Evolutionary conservation across 176 grass and related monocot genomes (phyloP).

Genomic region (Tillandsia fasciculata): DNA sequence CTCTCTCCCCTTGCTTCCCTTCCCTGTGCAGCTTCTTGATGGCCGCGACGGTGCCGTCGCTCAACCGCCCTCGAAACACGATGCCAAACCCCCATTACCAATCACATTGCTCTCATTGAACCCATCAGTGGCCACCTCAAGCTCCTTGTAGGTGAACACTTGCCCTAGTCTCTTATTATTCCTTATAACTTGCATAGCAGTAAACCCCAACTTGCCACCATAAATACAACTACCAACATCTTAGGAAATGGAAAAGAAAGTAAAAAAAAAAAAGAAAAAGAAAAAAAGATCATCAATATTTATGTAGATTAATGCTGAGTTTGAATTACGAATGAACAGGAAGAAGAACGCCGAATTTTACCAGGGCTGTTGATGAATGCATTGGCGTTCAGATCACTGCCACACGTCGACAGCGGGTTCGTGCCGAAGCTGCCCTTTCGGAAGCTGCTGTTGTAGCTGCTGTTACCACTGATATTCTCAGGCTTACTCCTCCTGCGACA

Average conservation of each 20-base stretch:
- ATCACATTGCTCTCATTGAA: slow-evolving; percentile 81
- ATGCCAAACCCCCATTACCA: slow-evolving; percentile 40
- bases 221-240: slow-evolving; percentile 63
- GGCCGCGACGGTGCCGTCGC: slow-evolving; percentile 68
- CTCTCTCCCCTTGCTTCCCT: slow-evolving; percentile 76
- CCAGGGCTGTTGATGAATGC: too few species aligned
- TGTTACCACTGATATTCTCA: too few species aligned
- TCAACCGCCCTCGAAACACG: slow-evolving; percentile 65
- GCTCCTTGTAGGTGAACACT: slow-evolving; percentile 94
- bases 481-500: too few species aligned
- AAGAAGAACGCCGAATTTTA: too few species aligned
- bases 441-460: too few species aligned
- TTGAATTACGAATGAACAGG: too few species aligned
- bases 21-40: slow-evolving; percentile 80
- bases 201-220: slow-evolving; percentile 48
- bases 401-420: too few species aligned
- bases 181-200: slow-evolving; percentile 26
- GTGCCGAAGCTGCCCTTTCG: too few species aligned
- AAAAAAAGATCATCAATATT: too few species aligned
- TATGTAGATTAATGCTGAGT: too few species aligned
- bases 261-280: too few species aligned
- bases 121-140: slow-evolving; percentile 74
- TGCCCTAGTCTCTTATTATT: slow-evolving; percentile 34
- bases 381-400: too few species aligned
- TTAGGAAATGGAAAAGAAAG: not conserved